Base-by-base conservation (phyloP, 768 basidiomycete species). In the Kwoniella europaea region DNA sequence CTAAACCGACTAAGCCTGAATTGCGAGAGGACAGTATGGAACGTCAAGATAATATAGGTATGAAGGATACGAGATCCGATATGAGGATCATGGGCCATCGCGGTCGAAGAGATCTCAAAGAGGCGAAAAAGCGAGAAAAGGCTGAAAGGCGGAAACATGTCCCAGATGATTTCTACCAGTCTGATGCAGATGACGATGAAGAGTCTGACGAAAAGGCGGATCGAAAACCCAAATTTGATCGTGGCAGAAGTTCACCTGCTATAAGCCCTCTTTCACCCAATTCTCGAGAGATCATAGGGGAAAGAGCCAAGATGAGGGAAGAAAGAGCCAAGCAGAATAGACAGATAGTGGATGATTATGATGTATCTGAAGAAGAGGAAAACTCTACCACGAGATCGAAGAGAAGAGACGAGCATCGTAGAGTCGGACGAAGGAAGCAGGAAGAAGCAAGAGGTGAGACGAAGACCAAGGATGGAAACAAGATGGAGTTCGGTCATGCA, bases 11-110 rank as follows among this genome's bases (percentile, higher is more conserved):
- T 12, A 55, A n/a, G 12, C 12, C 24, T n/a, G 20, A 1, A 16
- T 20, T 52, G 7, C 35, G 7, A 1, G 35, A 35, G 3, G 50
- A 20, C 10, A 9, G 3, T 1, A 15, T 42, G 41, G 29, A 29
- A 0, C 12, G 4, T n/a, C 16, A 27, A 4, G 27, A 29, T 5
- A n/a, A 35, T 3, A 58, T 61, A 3, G 4, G 44, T 0, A 44
- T 5, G 35, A 5, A 10, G 43, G 44, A 13, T 16, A 61, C 10
- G 9, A n/a, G 42, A 20, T 16, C 4, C n/a, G 59, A 61, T 43
- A 22, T 61, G 42, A 61, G 59, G 20, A 61, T n/a, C 18, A 61
- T 61, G 46, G 63, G 63, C 27, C 63, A 54, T 63, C 10, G 58
- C 2, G 46, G 24, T 29, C 12, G 63, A 16, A 54, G 24, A n/a